A percentile compares a stretch with the other conserved stretches of the same genome.
Conservation (phyloP, 75 land plant genomes). For the Picea glauca region DNA sequence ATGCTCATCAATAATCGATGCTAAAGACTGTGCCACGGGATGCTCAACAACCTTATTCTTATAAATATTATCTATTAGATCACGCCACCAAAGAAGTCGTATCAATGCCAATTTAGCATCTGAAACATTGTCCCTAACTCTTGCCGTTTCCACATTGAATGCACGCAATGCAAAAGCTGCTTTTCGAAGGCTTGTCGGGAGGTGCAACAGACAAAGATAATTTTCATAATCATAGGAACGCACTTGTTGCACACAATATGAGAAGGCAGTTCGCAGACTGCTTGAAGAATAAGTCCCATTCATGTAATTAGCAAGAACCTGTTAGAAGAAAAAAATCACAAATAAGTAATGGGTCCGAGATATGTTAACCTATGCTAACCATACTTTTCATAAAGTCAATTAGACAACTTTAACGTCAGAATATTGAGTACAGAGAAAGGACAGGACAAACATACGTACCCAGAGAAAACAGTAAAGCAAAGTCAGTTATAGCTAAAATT, state of each 20-base stretch:
- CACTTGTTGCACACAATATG: conserved; percentile 93
- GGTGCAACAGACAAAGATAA: conserved; percentile 85
- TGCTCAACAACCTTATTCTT: conserved; percentile 68
- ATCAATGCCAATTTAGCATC: conserved; percentile 81
- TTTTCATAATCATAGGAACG: conserved; percentile 85
- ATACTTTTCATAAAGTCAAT: too few species aligned
- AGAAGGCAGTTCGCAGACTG: conserved; percentile 71
- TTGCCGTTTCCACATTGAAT: conserved; percentile 93
- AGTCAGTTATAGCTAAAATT: too few species aligned
- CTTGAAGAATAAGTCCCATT: conserved; percentile 31
- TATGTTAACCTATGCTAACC: too few species aligned
- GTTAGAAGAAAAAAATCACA: not conserved
- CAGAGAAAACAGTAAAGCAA: too few species aligned
- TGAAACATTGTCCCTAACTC: conserved; percentile 75
- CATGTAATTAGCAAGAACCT: conserved; percentile 22
- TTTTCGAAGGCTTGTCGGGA: conserved; percentile 69
- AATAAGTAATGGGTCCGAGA: not conserved
- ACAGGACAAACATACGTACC: too few species aligned
- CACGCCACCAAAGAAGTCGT: conserved; percentile 98
- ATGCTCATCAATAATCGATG: conserved; percentile 54
- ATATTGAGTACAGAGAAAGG: too few species aligned
- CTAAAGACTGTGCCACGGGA: conserved; percentile 71
- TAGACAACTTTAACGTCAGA: too few species aligned
- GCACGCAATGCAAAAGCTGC: conserved; percentile 96
- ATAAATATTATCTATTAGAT: conserved; percentile 77